These are phyloP conservation scores for Tulasnella sp. DNA, from an alignment of 768 basidiomycete species.

Conservation along the genomic window DNA sequence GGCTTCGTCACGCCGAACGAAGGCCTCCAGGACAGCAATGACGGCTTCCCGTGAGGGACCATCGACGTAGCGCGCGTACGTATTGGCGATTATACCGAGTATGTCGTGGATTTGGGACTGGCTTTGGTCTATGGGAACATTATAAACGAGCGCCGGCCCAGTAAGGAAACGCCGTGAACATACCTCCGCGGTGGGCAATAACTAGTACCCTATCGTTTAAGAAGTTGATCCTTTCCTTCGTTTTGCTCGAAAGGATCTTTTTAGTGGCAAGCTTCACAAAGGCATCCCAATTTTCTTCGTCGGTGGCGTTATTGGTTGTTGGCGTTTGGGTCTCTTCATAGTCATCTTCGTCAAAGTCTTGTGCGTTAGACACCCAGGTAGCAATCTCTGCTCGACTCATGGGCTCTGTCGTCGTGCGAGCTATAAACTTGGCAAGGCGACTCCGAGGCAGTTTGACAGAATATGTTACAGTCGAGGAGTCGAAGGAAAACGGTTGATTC, in stretches of 20 bases:
- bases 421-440: constrained; percentile 13
- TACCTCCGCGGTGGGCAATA: constrained; percentile 57
- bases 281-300: constrained; percentile 30
- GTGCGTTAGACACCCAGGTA: constrained; percentile 59
- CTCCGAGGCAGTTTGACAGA: constrained; percentile 27
- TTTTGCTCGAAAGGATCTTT: constrained; percentile 50
- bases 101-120: constrained; percentile 60
- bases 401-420: constrained; percentile 16
- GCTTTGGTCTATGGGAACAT: neutral
- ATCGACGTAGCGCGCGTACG: constrained; percentile 78
- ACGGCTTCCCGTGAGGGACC: constrained; percentile 65
- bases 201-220: constrained; percentile 58
- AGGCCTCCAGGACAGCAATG: constrained; percentile 58
- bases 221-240: constrained; percentile 55
- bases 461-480: constrained; percentile 11
- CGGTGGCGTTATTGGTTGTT: constrained; percentile 17
- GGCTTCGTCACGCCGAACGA: constrained; percentile 60
- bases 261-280: constrained; percentile 46
- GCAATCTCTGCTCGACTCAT: constrained; percentile 53
- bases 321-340: neutral
- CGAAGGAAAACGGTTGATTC: constrained; percentile 11
- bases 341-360: constrained; percentile 36
- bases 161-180: constrained; percentile 33
- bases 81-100: constrained; percentile 67
- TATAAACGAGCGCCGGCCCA: constrained; percentile 52